Conservation (phyloP, 495 filamentous ascomycete species). For the Lasiosphaeria miniovina region DNA sequence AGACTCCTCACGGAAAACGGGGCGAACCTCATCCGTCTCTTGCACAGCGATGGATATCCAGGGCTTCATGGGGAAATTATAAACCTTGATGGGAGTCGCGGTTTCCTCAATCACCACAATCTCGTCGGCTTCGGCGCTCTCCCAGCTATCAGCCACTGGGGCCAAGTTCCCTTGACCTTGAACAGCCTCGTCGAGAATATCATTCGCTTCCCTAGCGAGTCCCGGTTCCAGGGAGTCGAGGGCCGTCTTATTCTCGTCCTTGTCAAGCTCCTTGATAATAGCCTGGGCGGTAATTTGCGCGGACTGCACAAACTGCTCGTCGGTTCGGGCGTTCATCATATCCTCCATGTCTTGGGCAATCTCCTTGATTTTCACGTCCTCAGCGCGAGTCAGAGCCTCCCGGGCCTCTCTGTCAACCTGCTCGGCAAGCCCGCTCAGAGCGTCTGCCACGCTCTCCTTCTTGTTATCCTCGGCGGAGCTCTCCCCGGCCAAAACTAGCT, state of each 20-base stretch:
- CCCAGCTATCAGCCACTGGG: slow-evolving; percentile 68
- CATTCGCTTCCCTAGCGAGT: slow-evolving; percentile 54
- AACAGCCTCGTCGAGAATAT: slow-evolving; percentile 57
- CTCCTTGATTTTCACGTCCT: slow-evolving; percentile 47
- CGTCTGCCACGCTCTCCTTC: slow-evolving; percentile 67
- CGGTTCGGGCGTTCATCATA: slow-evolving; percentile 40
- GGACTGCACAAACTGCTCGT: slow-evolving; percentile 44
- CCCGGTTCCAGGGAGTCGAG: slow-evolving; percentile 50
- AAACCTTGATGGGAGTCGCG: slow-evolving; percentile 66
- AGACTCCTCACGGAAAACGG: slow-evolving; percentile 63
- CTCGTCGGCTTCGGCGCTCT: slow-evolving; percentile 70
- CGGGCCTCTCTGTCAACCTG: slow-evolving; percentile 67
- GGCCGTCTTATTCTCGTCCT: slow-evolving; percentile 49
- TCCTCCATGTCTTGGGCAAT: slow-evolving; percentile 45
- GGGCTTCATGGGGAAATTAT: slow-evolving; percentile 93
- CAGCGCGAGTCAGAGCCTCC: slow-evolving; percentile 59
- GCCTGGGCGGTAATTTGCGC: slow-evolving; percentile 47
- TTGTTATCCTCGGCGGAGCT: slow-evolving; percentile 25
- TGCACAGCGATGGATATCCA: slow-evolving; percentile 75
- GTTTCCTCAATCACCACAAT: slow-evolving; percentile 68
- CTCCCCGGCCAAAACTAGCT: not conserved
- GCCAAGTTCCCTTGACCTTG: slow-evolving; percentile 30
- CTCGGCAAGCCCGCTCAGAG: slow-evolving; percentile 64
- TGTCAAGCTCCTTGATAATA: slow-evolving; percentile 56
- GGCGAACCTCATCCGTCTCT: slow-evolving; percentile 45